Conservation (phyloP, 371 early-diverging fungal genomes). For the Mortierella sp. region DNA sequence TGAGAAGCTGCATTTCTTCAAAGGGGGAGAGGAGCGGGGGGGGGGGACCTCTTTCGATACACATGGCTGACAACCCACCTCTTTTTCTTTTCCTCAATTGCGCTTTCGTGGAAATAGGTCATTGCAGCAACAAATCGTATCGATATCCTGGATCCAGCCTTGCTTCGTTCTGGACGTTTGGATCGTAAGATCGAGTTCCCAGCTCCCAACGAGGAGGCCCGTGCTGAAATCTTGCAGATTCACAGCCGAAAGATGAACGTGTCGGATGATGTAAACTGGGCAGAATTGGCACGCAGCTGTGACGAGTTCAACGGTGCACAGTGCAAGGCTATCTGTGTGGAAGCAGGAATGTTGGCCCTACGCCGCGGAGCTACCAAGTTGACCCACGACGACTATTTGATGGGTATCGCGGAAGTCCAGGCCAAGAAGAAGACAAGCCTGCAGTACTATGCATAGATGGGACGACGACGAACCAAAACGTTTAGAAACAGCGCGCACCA, state of each 20-base stretch:
- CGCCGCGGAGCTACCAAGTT: conserved; percentile 92
- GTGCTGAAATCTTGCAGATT: conserved; percentile 99
- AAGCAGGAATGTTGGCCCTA: conserved; percentile 99
- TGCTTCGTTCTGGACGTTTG: conserved; percentile 98
- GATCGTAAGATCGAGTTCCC: conserved; percentile 99
- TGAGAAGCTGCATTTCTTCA: no score
- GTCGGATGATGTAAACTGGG: conserved; percentile 97
- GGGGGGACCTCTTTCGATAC: no score
- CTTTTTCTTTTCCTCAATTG: no score
- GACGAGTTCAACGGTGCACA: conserved; percentile 99
- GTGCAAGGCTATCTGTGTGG: conserved; percentile 99
- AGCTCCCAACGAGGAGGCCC: conserved; percentile 97
- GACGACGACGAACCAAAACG: conserved; percentile 1
- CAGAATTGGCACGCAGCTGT: conserved; percentile 97
- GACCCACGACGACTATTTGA: conserved; percentile 98
- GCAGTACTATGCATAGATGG: conserved; percentile 91
- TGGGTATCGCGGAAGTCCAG: conserved; percentile 98
- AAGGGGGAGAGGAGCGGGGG: no score
- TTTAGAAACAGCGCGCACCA: no score
- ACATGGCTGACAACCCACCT: no score
- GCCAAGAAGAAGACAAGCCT: conserved; percentile 99
- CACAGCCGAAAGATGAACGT: conserved; percentile 99
- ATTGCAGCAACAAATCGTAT: conserved; percentile 99
- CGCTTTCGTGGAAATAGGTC: conserved; percentile 65
- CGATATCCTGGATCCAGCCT: conserved; percentile 99